phyloP scores from a whole-genome alignment of 2,329 filamentous ascomycete species.

The Cladosporium sphaerospermum region DNA sequence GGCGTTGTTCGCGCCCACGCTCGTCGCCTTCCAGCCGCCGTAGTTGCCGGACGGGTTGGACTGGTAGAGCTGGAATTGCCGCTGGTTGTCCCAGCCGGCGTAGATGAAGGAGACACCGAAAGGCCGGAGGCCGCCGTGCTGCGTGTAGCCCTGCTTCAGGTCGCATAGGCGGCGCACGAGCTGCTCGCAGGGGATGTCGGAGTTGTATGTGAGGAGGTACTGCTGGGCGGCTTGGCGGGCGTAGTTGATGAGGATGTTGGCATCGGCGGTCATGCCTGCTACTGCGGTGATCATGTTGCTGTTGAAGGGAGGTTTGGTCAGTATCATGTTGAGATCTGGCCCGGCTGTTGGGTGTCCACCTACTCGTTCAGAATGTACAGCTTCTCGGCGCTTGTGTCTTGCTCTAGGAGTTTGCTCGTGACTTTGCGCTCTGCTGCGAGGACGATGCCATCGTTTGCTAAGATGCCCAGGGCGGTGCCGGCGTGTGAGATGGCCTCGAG shows the following conservation, averaged over 20 bases:
- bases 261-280: slow-evolving; percentile 97
- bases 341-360: slow-evolving; percentile 26
- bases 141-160: slow-evolving; percentile 97
- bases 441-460: slow-evolving; percentile 97
- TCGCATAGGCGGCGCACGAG: slow-evolving; percentile 94
- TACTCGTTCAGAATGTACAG: slow-evolving; percentile 99
- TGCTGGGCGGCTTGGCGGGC: slow-evolving; percentile 93
- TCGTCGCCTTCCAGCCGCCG: slow-evolving; percentile 98
- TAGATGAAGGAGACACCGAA: slow-evolving; percentile 99
- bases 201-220: slow-evolving; percentile 98
- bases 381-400: slow-evolving; percentile 99
- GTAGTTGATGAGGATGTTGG: slow-evolving; percentile 99
- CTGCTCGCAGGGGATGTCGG: slow-evolving; percentile 99
- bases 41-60: slow-evolving; percentile 99
- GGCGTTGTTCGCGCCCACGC: slow-evolving; percentile 95
- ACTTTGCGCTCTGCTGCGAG: slow-evolving; percentile 97
- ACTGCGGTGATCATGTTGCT: slow-evolving; percentile 99
- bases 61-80: slow-evolving; percentile 97
- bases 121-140: slow-evolving; percentile 94
- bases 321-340: not conserved
- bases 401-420: slow-evolving; percentile 96
- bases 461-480: slow-evolving; percentile 90
- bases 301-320: slow-evolving; percentile 3
- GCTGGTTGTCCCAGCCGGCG: slow-evolving; percentile 90
- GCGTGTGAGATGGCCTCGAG: slow-evolving; percentile 98